Base-by-base conservation (phyloP, 768 basidiomycete genomes). In the Tricholoma hemisulphureum region DNA sequence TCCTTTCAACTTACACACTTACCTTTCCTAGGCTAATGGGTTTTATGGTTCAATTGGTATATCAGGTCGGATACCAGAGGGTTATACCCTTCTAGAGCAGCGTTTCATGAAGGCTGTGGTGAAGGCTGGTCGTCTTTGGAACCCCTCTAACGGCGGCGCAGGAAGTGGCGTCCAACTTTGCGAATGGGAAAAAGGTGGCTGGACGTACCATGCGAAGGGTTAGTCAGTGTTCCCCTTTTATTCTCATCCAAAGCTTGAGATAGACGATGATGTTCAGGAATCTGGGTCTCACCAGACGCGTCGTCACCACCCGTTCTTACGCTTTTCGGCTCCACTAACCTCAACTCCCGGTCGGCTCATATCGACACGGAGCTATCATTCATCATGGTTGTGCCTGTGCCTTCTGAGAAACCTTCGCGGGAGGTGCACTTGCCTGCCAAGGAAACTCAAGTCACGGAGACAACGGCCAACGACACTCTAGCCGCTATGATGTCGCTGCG, bases 201-300 rank as follows among this genome's bases (percentile, higher is more conserved):
- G 97, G 97, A 98, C 97, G 1, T 99, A 99, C 74, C 97, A 99
- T 67, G 92, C 97, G 23, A 99, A 99, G 81, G 97, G 95, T 96
- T 60, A 35, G 71, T 61, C 24, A 20, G 8, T 24, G 4, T 41
- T 13, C 34, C 34, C 37, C 31, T 16, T 7, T 31, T 26, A 51
- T 28, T 31, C 45, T 6, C 29, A 31, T n/a, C 10, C 9, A 28
- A 29, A 28, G 21, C 35, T 39, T 35, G 34, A 26, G 6, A 34
- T 51, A 46, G 23, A 31, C 41, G 11, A 50, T 32, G 3, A 24
- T 35, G 57, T 53, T 23, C 54, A 95, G 93, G 94, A 31, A 84
- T 95, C 32, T 97, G 94, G 94, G 69, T 94, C 10, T 90, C 91
- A 2, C 85, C 86, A 16, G 73, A 73, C 7, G 68, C 77, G 1